These are phyloP conservation scores for Penicillium riverlandense DNA, from an alignment of 495 filamentous ascomycete genomes.

Conservation along the genomic window DNA sequence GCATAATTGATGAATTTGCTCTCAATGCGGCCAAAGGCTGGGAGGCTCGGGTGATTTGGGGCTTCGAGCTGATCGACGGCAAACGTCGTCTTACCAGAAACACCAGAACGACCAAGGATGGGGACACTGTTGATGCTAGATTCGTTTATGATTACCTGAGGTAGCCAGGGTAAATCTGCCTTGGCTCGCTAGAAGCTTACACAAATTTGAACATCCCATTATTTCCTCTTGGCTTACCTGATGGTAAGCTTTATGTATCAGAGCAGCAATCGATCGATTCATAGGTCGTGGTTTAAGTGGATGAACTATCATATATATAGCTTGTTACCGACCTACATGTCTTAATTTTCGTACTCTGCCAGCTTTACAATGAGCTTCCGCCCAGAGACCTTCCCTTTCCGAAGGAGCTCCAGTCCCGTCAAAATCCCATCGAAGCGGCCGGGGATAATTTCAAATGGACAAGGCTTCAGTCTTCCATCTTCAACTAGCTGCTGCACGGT, in stretches of 20 bases:
- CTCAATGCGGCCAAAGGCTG: slow-evolving; percentile 8
- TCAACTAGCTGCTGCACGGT: slow-evolving; percentile 15
- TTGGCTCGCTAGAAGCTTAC: too few species aligned
- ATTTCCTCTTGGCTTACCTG: too few species aligned
- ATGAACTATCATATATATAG: too few species aligned
- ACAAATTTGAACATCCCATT: too few species aligned
- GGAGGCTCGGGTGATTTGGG: slow-evolving; percentile 12
- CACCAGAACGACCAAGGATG: slow-evolving; percentile 3
- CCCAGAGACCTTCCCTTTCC: slow-evolving; percentile 17
- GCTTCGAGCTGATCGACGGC: slow-evolving; percentile 11
- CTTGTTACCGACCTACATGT: too few species aligned
- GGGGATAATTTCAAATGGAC: slow-evolving; percentile 11
- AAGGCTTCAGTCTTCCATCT: slow-evolving; percentile 11
- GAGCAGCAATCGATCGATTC: too few species aligned
- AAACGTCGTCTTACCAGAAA: slow-evolving; percentile 10
- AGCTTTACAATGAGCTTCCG: slow-evolving; percentile 20
- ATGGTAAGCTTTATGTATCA: too few species aligned
- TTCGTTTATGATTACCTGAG: slow-evolving; percentile 9
- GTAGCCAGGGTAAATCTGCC: neutral
- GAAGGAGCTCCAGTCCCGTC: slow-evolving; percentile 16
- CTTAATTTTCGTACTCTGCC: too few species aligned
- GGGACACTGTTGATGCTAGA: slow-evolving; percentile 3
- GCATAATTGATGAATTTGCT: slow-evolving; percentile 13
- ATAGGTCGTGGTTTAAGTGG: too few species aligned
- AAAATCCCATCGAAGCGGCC: slow-evolving; percentile 23